Percentiles rank a stretch among this genome's conserved stretches.
phyloP scores from a whole-genome alignment of 1,139 yeast species.

The Suhomyces bokatorum region DNA sequence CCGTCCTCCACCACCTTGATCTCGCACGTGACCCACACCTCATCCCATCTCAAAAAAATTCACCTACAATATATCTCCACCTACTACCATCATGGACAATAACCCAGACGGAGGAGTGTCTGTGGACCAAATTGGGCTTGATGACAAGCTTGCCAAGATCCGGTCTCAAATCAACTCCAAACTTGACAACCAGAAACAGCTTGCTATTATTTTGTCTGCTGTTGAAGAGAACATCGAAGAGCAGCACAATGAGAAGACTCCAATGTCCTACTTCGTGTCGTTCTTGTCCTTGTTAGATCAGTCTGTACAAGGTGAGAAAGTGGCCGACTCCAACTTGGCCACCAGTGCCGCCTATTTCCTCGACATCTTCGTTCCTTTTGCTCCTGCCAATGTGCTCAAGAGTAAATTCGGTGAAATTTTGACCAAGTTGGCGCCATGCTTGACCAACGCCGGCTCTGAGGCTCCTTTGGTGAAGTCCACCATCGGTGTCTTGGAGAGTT shows the following conservation, averaged over 20 bases:
- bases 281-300: slow-evolving; percentile 81
- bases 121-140: slow-evolving; percentile 51
- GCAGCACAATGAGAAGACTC: slow-evolving; percentile 58
- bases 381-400: slow-evolving; percentile 67
- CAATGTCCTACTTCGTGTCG: slow-evolving; percentile 81
- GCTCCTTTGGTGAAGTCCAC: slow-evolving; percentile 87
- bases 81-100: slow-evolving; percentile 10
- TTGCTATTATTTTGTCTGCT: slow-evolving; percentile 72
- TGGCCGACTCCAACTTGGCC: slow-evolving; percentile 63
- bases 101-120: slow-evolving; percentile 20
- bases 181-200: slow-evolving; percentile 78
- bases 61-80: background rate
- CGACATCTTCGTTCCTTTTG: slow-evolving; percentile 75
- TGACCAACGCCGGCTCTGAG: slow-evolving; percentile 67
- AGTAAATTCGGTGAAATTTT: slow-evolving; percentile 77
- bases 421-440: slow-evolving; percentile 76
- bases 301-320: slow-evolving; percentile 55
- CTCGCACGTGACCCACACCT: slow-evolving; percentile 10
- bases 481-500: slow-evolving; percentile 79
- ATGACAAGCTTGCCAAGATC: slow-evolving; percentile 66
- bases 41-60: slow-evolving; percentile 12
- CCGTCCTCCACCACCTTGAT: background rate
- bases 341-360: slow-evolving; percentile 78
- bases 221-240: slow-evolving; percentile 86
- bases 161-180: slow-evolving; percentile 72